Conservation (phyloP, 352 stramenopile species). For the Thraustotheca clavata region DNA sequence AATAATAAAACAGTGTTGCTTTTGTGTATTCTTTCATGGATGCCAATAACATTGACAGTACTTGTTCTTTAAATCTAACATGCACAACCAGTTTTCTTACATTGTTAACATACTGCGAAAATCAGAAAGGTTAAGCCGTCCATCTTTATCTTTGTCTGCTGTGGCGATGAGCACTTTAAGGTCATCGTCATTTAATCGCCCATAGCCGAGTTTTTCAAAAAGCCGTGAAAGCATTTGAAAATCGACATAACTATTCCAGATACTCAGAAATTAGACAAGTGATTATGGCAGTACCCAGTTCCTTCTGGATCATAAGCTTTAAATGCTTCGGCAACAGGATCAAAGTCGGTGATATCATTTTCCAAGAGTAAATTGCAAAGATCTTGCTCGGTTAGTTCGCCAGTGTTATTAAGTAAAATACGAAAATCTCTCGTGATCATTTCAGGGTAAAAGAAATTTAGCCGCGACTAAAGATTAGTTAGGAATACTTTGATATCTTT, state of each 20-base stretch:
- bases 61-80: neutral
- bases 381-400: slow-evolving; percentile 60
- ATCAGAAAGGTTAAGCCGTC: slow-evolving; percentile 64
- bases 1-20: too few species aligned
- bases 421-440: slow-evolving; percentile 74
- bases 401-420: slow-evolving; percentile 80
- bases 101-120: slow-evolving; percentile 61
- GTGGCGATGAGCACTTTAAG: slow-evolving; percentile 76
- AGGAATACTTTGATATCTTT: neutral
- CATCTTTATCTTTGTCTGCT: slow-evolving; percentile 76
- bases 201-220: slow-evolving; percentile 75
- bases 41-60: neutral
- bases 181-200: slow-evolving; percentile 76
- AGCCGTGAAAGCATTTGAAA: slow-evolving; percentile 59
- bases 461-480: slow-evolving; percentile 29
- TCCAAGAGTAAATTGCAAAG: slow-evolving; percentile 70
- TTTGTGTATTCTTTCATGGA: neutral
- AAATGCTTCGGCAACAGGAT: slow-evolving; percentile 84
- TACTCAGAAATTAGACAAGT: neutral
- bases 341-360: slow-evolving; percentile 87
- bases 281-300: slow-evolving; percentile 63
- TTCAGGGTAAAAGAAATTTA: slow-evolving; percentile 85
- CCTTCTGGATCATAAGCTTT: slow-evolving; percentile 84
- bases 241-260: slow-evolving; percentile 3
- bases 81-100: too few species aligned